Evolutionary conservation across 2,329 filamentous ascomycete genomes (phyloP).

Genomic region (Penicillium glabrum): DNA sequence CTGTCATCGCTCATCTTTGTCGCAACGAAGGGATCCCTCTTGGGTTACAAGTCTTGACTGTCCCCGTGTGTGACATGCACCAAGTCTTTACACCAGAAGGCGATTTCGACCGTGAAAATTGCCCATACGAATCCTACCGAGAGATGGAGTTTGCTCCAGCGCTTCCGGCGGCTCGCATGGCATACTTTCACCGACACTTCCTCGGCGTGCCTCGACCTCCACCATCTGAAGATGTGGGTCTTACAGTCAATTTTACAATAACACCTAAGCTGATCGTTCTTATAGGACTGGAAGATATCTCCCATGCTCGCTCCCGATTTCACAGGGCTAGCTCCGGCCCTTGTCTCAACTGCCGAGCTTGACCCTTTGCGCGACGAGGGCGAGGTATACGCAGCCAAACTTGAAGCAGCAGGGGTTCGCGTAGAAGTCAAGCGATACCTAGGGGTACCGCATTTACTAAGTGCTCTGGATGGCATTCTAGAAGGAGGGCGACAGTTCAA

Average conservation of each 20-base stretch:
- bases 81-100: constrained; percentile 37
- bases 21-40: constrained; percentile 38
- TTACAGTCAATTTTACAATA: background rate
- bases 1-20: constrained; percentile 40
- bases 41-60: constrained; percentile 37
- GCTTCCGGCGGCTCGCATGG: constrained; percentile 39
- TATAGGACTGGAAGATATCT: constrained; percentile 44
- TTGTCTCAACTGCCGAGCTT: constrained; percentile 43
- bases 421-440: constrained; percentile 32
- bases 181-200: constrained; percentile 41
- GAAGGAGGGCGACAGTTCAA: constrained; percentile 30
- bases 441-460: constrained; percentile 38
- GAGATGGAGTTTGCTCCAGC: constrained; percentile 39
- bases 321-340: constrained; percentile 36
- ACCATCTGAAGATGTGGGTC: constrained; percentile 34
- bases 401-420: constrained; percentile 35
- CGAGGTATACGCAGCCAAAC: constrained; percentile 39
- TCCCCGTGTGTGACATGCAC: constrained; percentile 39
- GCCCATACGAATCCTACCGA: constrained; percentile 41
- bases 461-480: constrained; percentile 31
- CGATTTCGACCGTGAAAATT: constrained; percentile 34
- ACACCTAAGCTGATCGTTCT: constrained; percentile 4
- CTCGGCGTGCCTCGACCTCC: constrained; percentile 38
- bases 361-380: constrained; percentile 45
- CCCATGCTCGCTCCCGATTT: constrained; percentile 41